A percentile compares a stretch with the other conserved stretches of the same genome.
Evolutionary conservation across 306 rosid species (phyloP).

Genomic region (Ceratonia siliqua): DNA sequence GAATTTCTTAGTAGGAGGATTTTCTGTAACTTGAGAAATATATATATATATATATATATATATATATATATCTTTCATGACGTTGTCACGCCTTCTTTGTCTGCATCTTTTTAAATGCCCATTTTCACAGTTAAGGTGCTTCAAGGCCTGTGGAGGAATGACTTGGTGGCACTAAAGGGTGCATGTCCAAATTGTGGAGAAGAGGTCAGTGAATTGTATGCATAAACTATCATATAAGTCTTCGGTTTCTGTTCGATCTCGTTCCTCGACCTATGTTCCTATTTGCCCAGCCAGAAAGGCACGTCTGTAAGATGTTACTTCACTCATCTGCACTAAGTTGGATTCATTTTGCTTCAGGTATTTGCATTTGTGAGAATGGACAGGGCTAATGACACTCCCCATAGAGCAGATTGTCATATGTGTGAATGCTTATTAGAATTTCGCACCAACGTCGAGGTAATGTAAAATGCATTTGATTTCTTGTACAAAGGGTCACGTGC

Average conservation of each 20-base stretch:
- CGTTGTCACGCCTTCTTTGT: background rate
- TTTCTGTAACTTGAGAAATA: background rate
- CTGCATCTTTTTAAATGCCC: background rate
- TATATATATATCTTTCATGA: background rate
- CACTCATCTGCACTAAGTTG: constrained; percentile 10
- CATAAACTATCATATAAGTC: background rate
- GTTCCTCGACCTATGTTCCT: background rate
- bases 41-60: too few relatives aligned
- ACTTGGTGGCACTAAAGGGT: constrained; percentile 79
- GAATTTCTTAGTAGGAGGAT: background rate
- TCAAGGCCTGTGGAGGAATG: constrained; percentile 81
- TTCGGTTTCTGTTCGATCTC: constrained; percentile 5
- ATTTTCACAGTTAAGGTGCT: constrained; percentile 70
- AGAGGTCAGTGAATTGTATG: constrained; percentile 61
- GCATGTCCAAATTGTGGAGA: constrained; percentile 93
- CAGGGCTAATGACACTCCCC: constrained; percentile 57
- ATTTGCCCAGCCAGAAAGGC: constrained; percentile 10
- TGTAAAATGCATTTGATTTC: constrained; percentile 15
- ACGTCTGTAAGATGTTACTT: constrained; percentile 7
- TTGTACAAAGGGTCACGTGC: background rate
- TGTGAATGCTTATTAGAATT: constrained; percentile 81
- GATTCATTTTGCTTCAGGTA: constrained; percentile 57
- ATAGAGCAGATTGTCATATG: constrained; percentile 91
- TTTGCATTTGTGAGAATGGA: constrained; percentile 87
- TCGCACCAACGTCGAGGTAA: constrained; percentile 81